These are phyloP conservation scores for Zelonia costaricensis DNA, from an alignment of 208 protist genomes.

Conservation along the genomic window DNA sequence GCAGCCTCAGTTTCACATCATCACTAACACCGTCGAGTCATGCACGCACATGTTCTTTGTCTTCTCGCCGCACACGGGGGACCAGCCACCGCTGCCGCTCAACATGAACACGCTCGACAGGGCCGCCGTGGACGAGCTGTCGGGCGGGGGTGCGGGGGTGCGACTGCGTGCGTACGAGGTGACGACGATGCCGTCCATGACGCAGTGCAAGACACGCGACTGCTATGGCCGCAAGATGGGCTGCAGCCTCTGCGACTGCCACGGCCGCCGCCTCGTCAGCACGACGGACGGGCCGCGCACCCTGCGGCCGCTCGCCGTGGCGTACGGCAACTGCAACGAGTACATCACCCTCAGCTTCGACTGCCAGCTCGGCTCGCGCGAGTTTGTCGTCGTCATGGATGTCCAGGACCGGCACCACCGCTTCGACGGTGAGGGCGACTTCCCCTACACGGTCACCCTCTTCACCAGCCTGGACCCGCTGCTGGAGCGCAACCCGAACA, in stretches of 20 bases:
- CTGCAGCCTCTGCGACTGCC: constrained; percentile 64
- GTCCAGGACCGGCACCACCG: constrained; percentile 6
- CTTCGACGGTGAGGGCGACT: neutral
- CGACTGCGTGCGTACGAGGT: constrained; percentile 67
- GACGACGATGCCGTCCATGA: constrained; percentile 58
- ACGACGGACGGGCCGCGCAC: constrained; percentile 33
- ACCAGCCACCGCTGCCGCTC: constrained; percentile 43
- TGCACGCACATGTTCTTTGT: constrained; percentile 70
- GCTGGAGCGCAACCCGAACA: constrained; percentile 7
- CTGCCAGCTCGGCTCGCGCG: constrained; percentile 57
- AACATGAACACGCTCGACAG: constrained; percentile 34
- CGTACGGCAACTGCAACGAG: constrained; percentile 38
- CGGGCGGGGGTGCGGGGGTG: constrained; percentile 25
- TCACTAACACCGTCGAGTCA: constrained; percentile 32
- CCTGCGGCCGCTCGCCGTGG: constrained; percentile 40
- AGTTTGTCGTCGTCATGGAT: constrained; percentile 63
- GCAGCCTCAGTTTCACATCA: constrained; percentile 77
- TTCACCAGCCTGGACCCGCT: constrained; percentile 54
- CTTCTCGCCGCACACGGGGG: constrained; percentile 59
- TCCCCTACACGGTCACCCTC: constrained; percentile 67
- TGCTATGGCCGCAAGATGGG: constrained; percentile 16
- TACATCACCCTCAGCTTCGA: constrained; percentile 68
- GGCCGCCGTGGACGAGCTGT: constrained; percentile 4
- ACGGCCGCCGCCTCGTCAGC: constrained; percentile 55
- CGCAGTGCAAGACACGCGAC: constrained; percentile 26